Conservation (phyloP, 2,329 filamentous ascomycete genomes). For the Westerdykella sp. region DNA sequence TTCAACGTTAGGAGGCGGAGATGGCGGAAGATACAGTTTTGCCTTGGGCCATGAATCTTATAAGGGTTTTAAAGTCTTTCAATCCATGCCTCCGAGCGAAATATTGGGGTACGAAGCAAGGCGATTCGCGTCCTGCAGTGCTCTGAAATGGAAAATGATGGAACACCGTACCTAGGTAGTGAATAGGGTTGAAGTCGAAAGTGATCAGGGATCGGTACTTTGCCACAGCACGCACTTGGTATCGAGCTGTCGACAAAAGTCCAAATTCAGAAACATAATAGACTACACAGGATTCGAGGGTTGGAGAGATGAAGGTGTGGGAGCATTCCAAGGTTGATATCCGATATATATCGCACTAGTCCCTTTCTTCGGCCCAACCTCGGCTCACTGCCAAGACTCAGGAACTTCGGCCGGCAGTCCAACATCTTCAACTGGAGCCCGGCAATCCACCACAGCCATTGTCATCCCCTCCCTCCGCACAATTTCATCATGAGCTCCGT, state of each 20-base stretch:
- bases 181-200: too few species aligned
- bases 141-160: too few species aligned
- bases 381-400: slow-evolving; percentile 7
- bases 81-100: too few species aligned
- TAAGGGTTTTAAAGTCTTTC: neutral
- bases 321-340: neutral
- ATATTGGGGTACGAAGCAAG: too few species aligned
- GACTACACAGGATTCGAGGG: neutral
- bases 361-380: slow-evolving; percentile 2
- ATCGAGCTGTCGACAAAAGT: too few species aligned
- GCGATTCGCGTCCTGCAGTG: too few species aligned
- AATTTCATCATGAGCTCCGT: slow-evolving; percentile 75
- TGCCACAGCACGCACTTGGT: too few species aligned
- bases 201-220: too few species aligned
- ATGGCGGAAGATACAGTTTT: neutral
- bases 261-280: too few species aligned
- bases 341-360: slow-evolving; percentile 1
- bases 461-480: slow-evolving; percentile 28
- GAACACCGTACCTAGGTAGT: too few species aligned
- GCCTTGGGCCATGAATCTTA: neutral
- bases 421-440: slow-evolving; percentile 5
- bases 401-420: slow-evolving; percentile 17
- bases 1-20: neutral
- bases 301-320: neutral
- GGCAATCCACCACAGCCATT: slow-evolving; percentile 31